Percentiles rank a stretch among this genome's conserved stretches.
These are phyloP conservation scores for Xanthoconium separans DNA, from an alignment of 1,284 basidiomycete species.

Conservation along the genomic window DNA sequence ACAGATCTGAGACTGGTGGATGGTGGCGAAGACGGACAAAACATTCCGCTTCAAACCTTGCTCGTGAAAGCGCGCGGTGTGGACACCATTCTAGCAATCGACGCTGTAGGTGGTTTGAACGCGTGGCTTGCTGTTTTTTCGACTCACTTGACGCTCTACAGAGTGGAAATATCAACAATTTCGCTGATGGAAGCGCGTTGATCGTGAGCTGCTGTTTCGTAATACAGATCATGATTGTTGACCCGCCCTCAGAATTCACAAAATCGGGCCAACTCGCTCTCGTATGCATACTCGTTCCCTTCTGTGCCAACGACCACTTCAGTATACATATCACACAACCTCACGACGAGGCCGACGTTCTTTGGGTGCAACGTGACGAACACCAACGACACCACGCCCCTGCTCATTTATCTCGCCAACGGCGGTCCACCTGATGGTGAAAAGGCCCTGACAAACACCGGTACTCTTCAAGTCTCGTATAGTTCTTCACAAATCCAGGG, in stretches of 20 bases:
- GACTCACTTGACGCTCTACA: constrained; percentile 10
- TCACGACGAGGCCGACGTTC: constrained; percentile 43
- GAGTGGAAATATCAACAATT: constrained; percentile 34
- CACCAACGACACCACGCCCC: constrained; percentile 27
- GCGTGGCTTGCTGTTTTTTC: not conserved
- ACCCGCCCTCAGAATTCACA: constrained; percentile 34
- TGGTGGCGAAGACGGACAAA: constrained; percentile 44
- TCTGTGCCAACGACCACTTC: constrained; percentile 33
- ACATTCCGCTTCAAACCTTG: constrained; percentile 52
- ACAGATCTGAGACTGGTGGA: constrained; percentile 39
- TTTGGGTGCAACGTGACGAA: constrained; percentile 40
- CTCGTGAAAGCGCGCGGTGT: constrained; percentile 50
- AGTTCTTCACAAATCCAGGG: constrained; percentile 32
- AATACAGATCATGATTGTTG: not conserved
- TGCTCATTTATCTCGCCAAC: constrained; percentile 41
- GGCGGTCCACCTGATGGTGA: constrained; percentile 44
- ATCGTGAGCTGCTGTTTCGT: constrained; percentile 35
- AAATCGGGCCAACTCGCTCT: constrained; percentile 38
- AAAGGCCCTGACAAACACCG: constrained; percentile 43
- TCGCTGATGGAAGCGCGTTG: constrained; percentile 39
- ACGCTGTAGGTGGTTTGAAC: constrained; percentile 38
- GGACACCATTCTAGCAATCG: constrained; percentile 55
- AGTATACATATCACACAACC: constrained; percentile 35
- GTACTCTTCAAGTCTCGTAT: constrained; percentile 31
- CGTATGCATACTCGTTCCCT: constrained; percentile 42